Evolutionary conservation across 2,329 filamentous ascomycete species (phyloP), one percentile per base, ranked within the genome.

Genomic region (Scedosporium apiospermum): DNA sequence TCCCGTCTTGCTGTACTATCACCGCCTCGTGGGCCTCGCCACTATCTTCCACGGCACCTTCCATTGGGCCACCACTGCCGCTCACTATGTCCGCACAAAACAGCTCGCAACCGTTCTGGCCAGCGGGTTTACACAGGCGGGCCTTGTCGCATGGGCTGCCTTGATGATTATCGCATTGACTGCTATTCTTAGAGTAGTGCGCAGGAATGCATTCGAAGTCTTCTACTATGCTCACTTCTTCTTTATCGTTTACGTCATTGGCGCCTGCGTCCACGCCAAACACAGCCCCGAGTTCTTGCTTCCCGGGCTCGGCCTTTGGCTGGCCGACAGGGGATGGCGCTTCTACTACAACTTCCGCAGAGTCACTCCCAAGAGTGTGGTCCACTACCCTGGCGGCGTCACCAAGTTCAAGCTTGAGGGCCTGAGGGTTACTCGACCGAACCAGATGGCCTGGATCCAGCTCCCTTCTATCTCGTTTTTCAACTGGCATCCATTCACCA

Each of bases 401-500:
- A 66, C 64, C 7, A 70, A 70, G 62, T 64, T 70, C 60, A 64
- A 62, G 53, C 41, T 68, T 5, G 44, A 62, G n/a, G 67, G 68
- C 1, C 27, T 65, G 4, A 42, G 49, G 23, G 49, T 46, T 6
- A 62, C 38, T 3, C 59, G 63, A 14, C 67, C 68, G 4, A 66
- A 67, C 2, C 68, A 69, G 57, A 66, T 70, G 4, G 66, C 63
- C 18, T 70, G 68, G 68, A 60, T 69, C 4, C 68, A 69, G 58
- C 60, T 70, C 9, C 67, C 65, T 14, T 55, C 58, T 18, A 53
- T 69, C 1, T 68, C 66, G 0, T 65, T 65, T 6, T 53, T 69
- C 42, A 68, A 69, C 57, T 70, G 68, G 68, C 68, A 70, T 62
- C 68, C 68, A 2, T 70, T 70, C 51, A 69, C 68, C 3, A 64